Evolutionary conservation across 139 green algal species (phyloP).

Genomic region (Chlorella sp.): DNA sequence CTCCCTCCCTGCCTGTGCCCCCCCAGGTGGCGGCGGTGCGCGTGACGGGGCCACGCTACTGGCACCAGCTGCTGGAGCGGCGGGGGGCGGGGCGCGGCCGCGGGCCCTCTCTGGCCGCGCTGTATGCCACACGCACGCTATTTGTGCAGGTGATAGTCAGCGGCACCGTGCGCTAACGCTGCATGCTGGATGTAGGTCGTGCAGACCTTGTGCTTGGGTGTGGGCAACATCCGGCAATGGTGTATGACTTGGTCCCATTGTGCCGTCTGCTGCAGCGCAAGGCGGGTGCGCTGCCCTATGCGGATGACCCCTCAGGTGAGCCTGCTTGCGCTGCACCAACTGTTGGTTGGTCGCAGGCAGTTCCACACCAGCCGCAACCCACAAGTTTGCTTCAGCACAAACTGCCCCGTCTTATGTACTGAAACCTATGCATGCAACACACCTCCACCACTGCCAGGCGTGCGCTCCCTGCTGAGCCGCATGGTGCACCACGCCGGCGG

Average conservation of each 20-base stretch:
- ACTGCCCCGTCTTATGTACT: too few species aligned
- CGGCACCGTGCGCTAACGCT: too few species aligned
- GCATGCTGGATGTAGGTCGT: too few species aligned
- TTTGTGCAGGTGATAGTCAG: slow-evolving; percentile 63
- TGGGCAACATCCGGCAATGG: too few species aligned
- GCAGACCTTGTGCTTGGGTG: too few species aligned
- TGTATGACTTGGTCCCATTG: too few species aligned
- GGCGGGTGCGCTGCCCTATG: slow-evolving; percentile 66
- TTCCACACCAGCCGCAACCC: too few species aligned
- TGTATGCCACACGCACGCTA: slow-evolving; percentile 51
- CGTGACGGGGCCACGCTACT: slow-evolving; percentile 80
- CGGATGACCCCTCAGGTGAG: slow-evolving; percentile 59
- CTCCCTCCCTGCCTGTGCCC: not conserved
- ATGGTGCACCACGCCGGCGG: slow-evolving; percentile 48
- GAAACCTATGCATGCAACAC: too few species aligned
- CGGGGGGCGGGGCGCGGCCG: not conserved
- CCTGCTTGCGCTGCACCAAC: not conserved
- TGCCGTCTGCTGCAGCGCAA: slow-evolving; percentile 60
- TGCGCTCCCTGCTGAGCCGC: slow-evolving; percentile 69
- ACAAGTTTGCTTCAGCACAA: too few species aligned
- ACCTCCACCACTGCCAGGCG: too few species aligned
- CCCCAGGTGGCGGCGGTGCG: slow-evolving; percentile 48
- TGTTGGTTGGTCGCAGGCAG: too few species aligned
- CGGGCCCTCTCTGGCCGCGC: slow-evolving; percentile 24
- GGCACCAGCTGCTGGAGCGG: slow-evolving; percentile 55